Conservation (phyloP, 2,329 filamentous ascomycete species). For the Pezicula carpinea region DNA sequence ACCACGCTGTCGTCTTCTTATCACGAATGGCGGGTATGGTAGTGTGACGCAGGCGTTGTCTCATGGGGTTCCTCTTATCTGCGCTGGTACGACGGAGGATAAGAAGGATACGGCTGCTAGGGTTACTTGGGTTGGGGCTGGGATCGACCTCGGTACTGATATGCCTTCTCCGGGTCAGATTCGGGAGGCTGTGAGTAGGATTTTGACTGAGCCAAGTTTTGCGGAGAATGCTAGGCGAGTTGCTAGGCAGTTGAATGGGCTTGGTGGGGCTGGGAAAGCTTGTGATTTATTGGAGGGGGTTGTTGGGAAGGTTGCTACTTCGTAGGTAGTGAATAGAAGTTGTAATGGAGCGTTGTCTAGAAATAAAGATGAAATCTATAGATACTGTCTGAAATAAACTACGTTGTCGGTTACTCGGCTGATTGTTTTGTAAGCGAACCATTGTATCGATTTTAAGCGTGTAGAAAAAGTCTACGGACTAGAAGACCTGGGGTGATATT, state of each 20-base stretch:
- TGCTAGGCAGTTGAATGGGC: neutral
- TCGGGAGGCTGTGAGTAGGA: slow-evolving; percentile 1
- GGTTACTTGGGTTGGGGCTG: slow-evolving; percentile 2
- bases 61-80: slow-evolving; percentile 1
- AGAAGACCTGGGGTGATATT: no score
- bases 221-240: neutral
- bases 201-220: no score
- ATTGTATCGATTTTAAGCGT: no score
- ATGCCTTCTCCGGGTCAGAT: slow-evolving; percentile 1
- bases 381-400: no score
- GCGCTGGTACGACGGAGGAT: slow-evolving; percentile 1
- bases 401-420: no score
- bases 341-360: neutral
- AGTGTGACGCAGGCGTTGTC: neutral
- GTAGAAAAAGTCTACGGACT: no score
- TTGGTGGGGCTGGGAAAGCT: neutral
- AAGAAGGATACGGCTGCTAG: slow-evolving; percentile 1
- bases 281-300: slow-evolving; percentile 3
- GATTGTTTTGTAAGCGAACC: no score
- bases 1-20: neutral
- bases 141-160: slow-evolving; percentile 1
- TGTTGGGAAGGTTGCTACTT: no score
- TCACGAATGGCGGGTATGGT: slow-evolving; percentile 5
- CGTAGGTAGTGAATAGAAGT: neutral
- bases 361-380: no score